A percentile compares a stretch with the other conserved stretches of the same genome.
These are phyloP conservation scores for Boletellus emodensis DNA, from an alignment of 768 basidiomycete species.

Conservation along the genomic window DNA sequence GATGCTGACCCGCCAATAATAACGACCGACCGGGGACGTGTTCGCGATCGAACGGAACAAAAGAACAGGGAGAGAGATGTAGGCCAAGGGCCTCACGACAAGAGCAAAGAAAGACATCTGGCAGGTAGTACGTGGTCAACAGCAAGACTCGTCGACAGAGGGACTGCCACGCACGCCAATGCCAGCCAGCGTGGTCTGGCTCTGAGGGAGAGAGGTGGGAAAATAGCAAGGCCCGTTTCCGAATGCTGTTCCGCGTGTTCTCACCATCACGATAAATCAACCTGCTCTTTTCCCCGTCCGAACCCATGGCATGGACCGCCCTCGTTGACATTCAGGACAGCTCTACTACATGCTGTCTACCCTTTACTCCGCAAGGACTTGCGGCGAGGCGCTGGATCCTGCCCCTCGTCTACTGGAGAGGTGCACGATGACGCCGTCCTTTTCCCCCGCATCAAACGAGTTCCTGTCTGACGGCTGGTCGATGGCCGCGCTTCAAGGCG, in stretches of 20 bases:
- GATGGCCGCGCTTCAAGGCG: background rate
- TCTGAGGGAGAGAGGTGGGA: slow-evolving; percentile 29
- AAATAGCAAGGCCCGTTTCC: slow-evolving; percentile 15
- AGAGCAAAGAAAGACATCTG: slow-evolving; percentile 61
- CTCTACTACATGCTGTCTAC: background rate
- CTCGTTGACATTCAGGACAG: too few relatives aligned
- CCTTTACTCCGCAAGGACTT: slow-evolving; percentile 20
- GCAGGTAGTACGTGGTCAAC: slow-evolving; percentile 14
- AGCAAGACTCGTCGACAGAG: slow-evolving; percentile 11
- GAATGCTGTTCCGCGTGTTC: background rate
- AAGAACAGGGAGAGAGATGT: slow-evolving; percentile 69
- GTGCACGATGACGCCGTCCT: slow-evolving; percentile 14
- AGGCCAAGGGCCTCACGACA: slow-evolving; percentile 68
- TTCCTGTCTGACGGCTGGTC: background rate
- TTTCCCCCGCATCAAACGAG: slow-evolving; percentile 12
- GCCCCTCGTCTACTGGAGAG: slow-evolving; percentile 3
- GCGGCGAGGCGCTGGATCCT: slow-evolving; percentile 10
- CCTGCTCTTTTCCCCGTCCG: too few relatives aligned
- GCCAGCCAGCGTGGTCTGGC: slow-evolving; percentile 21
- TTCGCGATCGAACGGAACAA: slow-evolving; percentile 58
- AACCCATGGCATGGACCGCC: too few relatives aligned
- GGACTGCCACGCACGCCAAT: slow-evolving; percentile 22
- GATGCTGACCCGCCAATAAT: slow-evolving; percentile 68
- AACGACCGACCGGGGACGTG: slow-evolving; percentile 54
- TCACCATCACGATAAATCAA: too few relatives aligned